These are phyloP conservation scores for Verticillium tricorpus DNA, from an alignment of 2,329 filamentous ascomycete genomes.

Conservation along the genomic window DNA sequence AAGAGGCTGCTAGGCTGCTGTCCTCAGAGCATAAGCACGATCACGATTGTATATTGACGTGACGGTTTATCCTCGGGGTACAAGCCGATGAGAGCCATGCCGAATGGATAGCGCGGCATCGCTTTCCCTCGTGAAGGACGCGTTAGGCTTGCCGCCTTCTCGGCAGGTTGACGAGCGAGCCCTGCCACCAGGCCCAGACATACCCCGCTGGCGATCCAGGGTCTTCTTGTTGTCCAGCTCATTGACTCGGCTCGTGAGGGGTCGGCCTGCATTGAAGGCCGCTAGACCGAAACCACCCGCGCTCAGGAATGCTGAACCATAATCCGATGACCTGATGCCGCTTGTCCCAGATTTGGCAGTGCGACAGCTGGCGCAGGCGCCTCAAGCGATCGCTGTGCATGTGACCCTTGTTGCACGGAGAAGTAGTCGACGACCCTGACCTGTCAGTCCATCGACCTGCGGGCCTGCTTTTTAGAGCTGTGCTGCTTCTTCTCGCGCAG, in stretches of 20 bases:
- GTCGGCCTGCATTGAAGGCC: neutral
- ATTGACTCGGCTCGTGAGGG: neutral
- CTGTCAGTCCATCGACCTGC: neutral
- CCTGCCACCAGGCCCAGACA: no score
- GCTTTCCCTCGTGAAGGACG: no score
- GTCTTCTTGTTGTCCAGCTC: neutral
- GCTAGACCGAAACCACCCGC: neutral
- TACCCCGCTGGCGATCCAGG: neutral
- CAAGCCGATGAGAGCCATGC: no score
- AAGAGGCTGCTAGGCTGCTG: no score
- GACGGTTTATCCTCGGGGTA: no score
- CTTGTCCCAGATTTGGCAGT: neutral
- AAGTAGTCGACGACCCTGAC: neutral
- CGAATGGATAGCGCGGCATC: no score
- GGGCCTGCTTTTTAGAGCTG: slow-evolving; percentile 43
- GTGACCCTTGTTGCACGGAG: neutral
- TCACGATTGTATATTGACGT: no score
- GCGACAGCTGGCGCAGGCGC: neutral
- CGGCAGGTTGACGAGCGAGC: no score
- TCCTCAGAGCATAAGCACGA: no score
- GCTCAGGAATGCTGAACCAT: neutral
- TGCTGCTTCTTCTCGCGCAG: slow-evolving; percentile 43
- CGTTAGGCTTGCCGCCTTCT: no score
- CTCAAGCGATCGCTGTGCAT: neutral
- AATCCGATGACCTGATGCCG: neutral